Conservation (phyloP, 208 protist species). For the Phytomonas sp. region DNA sequence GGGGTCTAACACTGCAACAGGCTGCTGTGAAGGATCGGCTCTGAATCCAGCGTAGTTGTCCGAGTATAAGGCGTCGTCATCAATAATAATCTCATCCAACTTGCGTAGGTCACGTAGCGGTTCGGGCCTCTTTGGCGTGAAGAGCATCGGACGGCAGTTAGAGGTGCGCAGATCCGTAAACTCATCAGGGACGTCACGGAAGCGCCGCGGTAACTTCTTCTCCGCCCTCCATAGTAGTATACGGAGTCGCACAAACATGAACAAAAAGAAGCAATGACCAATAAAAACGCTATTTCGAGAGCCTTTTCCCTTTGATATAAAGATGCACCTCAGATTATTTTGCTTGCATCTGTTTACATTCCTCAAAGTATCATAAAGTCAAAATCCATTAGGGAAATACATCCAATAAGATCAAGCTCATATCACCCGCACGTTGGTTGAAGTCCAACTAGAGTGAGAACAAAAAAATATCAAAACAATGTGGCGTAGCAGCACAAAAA, state of each 20-base stretch:
- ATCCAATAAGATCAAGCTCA: conserved; percentile 2
- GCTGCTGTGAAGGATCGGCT: conserved; percentile 28
- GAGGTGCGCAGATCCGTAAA: conserved; percentile 70
- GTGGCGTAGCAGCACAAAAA: conserved; percentile 2
- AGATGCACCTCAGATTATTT: background rate
- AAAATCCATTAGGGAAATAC: conserved; percentile 4
- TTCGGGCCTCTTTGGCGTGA: conserved; percentile 58
- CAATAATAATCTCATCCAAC: conserved; percentile 55
- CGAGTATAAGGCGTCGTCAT: conserved; percentile 18
- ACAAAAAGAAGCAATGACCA: background rate
- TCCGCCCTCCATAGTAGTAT: conserved; percentile 49
- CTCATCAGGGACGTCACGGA: conserved; percentile 71
- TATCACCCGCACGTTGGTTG: background rate
- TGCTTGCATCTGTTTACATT: background rate
- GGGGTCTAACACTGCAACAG: conserved; percentile 52
- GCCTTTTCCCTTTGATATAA: background rate
- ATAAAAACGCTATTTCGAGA: background rate
- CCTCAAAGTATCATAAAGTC: background rate
- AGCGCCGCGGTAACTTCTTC: conserved; percentile 59
- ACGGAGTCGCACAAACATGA: conserved; percentile 13
- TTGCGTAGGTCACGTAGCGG: conserved; percentile 49
- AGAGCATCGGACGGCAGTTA: conserved; percentile 64
- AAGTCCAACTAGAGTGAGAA: background rate
- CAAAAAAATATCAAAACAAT: background rate
- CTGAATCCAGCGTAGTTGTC: conserved; percentile 12